Evolutionary conservation across 345 rosid genomes (phyloP).

Genomic region (Murraya paniculata): DNA sequence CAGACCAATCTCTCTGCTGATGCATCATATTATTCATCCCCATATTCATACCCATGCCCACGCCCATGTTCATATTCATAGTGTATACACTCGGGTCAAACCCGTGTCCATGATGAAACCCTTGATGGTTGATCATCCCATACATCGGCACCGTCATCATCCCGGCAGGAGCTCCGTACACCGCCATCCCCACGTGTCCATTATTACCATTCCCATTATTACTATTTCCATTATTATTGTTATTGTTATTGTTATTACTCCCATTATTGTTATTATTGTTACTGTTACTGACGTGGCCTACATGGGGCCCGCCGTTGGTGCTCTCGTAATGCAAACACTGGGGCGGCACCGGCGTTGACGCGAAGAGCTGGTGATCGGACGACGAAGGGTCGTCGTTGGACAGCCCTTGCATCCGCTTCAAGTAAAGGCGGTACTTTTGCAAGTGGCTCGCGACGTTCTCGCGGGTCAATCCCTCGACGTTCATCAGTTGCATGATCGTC

Average conservation of each 20-base stretch:
- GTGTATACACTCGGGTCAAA: conserved; percentile 46
- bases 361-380: conserved; percentile 75
- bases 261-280: neutral
- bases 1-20: conserved; percentile 64
- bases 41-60: conserved; percentile 10
- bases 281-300: neutral
- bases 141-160: conserved; percentile 58
- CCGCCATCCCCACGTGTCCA: conserved; percentile 44
- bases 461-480: conserved; percentile 88
- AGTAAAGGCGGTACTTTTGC: conserved; percentile 86
- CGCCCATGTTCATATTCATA: conserved; percentile 11
- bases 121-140: conserved; percentile 41
- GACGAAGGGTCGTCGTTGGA: conserved; percentile 58
- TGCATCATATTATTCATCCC: conserved; percentile 48
- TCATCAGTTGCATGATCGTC: conserved; percentile 99
- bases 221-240: neutral
- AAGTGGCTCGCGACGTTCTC: conserved; percentile 96
- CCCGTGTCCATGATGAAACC: conserved; percentile 25
- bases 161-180: conserved; percentile 48
- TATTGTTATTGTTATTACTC: neutral
- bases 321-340: conserved; percentile 52
- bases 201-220: conserved; percentile 9
- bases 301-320: neutral
- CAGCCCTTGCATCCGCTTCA: conserved; percentile 86
- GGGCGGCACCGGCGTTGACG: conserved; percentile 70